These are phyloP conservation scores for Fusarium bulbicola DNA, from an alignment of 2,329 filamentous ascomycete genomes.

Conservation along the genomic window DNA sequence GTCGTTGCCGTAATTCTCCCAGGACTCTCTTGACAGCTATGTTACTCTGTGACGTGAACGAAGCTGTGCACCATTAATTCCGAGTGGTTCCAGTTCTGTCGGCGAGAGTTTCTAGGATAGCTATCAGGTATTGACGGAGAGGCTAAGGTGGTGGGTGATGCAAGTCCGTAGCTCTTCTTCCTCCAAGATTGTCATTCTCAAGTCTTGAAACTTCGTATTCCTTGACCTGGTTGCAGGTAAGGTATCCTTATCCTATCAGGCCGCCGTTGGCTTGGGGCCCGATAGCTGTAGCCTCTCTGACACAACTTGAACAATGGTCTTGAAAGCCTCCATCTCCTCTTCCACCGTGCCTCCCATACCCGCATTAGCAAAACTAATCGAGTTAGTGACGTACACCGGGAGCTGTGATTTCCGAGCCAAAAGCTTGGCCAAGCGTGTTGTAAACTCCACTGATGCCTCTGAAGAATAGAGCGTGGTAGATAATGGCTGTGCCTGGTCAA, in stretches of 20 bases:
- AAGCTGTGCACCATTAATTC: background rate
- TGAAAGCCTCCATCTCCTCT: constrained; percentile 93
- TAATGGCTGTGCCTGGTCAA: constrained; percentile 69
- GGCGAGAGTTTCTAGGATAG: background rate
- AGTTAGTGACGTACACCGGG: constrained; percentile 92
- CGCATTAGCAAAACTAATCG: constrained; percentile 77
- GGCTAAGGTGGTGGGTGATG: background rate
- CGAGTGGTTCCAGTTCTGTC: background rate
- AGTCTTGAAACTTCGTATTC: background rate
- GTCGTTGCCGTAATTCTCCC: constrained; percentile 29
- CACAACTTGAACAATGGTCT: constrained; percentile 76
- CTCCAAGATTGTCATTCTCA: background rate
- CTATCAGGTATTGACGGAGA: background rate
- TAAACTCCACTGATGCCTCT: constrained; percentile 84
- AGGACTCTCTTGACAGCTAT: constrained; percentile 31
- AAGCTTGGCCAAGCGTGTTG: constrained; percentile 83
- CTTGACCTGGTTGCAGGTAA: background rate
- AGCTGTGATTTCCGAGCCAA: constrained; percentile 76
- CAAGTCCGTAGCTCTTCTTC: background rate
- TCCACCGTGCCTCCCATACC: constrained; percentile 84
- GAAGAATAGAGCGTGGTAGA: constrained; percentile 82
- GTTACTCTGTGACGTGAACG: constrained; percentile 2
- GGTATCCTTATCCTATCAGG: background rate
- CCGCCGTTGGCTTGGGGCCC: constrained; percentile 8
- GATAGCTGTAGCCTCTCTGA: constrained; percentile 42